A percentile compares a stretch with the other conserved stretches of the same genome.
phyloP scores from a whole-genome alignment of 495 filamentous ascomycete genomes.

The Penicillium canescens region DNA sequence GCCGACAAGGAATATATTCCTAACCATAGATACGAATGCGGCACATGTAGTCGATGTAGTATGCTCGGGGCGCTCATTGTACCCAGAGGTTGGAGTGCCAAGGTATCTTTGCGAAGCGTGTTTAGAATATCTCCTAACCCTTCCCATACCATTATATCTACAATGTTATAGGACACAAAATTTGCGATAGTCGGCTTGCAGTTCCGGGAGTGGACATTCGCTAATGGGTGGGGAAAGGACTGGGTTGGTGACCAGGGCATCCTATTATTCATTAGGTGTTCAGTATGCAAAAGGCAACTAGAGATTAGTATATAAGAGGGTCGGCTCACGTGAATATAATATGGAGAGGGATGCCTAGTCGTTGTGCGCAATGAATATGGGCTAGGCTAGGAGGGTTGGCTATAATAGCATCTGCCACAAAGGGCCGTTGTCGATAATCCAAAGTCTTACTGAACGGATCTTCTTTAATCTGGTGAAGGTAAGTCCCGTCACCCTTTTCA shows the following conservation, averaged over 20 bases:
- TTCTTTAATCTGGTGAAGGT: conserved; percentile 43
- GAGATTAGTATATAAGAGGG: too few species aligned
- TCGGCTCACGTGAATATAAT: conserved; percentile 74
- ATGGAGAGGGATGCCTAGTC: conserved; percentile 75
- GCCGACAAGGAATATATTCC: not conserved
- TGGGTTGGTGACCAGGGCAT: conserved; percentile 65
- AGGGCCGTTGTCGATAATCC: conserved; percentile 53
- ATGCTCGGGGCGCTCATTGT: conserved; percentile 68
- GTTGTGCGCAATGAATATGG: conserved; percentile 79
- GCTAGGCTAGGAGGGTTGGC: conserved; percentile 84
- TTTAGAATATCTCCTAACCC: conserved; percentile 78
- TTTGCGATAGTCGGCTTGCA: conserved; percentile 62
- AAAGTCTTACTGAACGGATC: conserved; percentile 34
- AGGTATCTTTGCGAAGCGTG: conserved; percentile 62
- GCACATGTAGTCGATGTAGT: conserved; percentile 62
- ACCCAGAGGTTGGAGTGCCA: conserved; percentile 68
- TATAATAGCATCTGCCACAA: conserved; percentile 81
- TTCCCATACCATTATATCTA: conserved; percentile 85
- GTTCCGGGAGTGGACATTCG: conserved; percentile 53
- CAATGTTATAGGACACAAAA: conserved; percentile 71
- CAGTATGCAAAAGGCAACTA: conserved; percentile 55
- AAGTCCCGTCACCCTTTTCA: conserved; percentile 59
- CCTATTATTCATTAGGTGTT: conserved; percentile 22
- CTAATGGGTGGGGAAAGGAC: conserved; percentile 55
- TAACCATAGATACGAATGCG: conserved; percentile 76